These are phyloP conservation scores for Closterium sp. DNA, from an alignment of 139 green algal genomes.

Conservation along the genomic window DNA sequence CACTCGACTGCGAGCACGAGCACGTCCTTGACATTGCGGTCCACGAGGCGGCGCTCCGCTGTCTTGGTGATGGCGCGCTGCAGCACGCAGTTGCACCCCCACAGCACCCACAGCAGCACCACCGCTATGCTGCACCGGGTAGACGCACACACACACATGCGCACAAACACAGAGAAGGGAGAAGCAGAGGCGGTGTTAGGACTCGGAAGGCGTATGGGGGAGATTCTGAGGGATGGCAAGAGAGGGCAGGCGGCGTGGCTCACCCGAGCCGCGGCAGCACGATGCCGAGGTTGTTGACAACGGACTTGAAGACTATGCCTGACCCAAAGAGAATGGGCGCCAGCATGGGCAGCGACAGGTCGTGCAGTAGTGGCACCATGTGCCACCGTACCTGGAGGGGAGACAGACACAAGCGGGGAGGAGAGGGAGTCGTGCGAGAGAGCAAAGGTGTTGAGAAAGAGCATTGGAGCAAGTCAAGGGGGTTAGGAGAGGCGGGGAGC, in stretches of 20 bases:
- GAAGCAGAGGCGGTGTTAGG: background rate
- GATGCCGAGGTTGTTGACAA: conserved; percentile 70
- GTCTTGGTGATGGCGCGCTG: conserved; percentile 65
- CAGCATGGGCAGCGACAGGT: conserved; percentile 77
- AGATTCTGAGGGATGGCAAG: too few species aligned
- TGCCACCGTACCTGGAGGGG: background rate
- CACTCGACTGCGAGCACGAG: conserved; percentile 67
- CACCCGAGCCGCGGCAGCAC: conserved; percentile 64
- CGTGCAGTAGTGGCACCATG: conserved; percentile 56
- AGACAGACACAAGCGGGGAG: background rate
- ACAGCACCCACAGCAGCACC: conserved; percentile 73
- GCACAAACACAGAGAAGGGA: background rate
- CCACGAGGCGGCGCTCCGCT: conserved; percentile 65
- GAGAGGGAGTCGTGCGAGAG: background rate
- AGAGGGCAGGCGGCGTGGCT: background rate
- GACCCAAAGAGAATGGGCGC: conserved; percentile 75
- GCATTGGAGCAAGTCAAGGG: background rate
- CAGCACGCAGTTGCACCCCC: conserved; percentile 74
- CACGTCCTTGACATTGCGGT: conserved; percentile 58
- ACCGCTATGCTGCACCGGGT: conserved; percentile 60
- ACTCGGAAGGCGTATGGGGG: background rate
- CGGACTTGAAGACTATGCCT: conserved; percentile 73
- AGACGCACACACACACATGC: background rate
- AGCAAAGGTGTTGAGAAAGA: background rate
- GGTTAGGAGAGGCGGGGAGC: background rate